Evolutionary conservation across 306 rosid species (phyloP).

Genomic region (Rosa chinensis): DNA sequence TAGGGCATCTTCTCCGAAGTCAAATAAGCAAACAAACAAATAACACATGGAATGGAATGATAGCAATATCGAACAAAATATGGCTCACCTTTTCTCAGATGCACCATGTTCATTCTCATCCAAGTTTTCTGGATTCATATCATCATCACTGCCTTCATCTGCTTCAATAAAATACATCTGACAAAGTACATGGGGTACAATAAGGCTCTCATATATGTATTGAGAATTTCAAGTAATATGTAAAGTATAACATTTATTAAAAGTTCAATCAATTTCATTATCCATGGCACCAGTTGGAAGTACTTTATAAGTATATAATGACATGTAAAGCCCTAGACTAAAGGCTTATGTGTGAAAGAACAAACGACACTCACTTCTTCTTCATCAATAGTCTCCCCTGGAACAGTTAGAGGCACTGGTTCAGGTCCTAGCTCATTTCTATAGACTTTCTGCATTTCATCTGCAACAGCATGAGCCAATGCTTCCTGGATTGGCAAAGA

Average conservation of each 20-base stretch:
- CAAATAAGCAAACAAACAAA: background rate
- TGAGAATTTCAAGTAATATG: background rate
- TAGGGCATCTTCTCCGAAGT: background rate
- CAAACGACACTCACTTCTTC: constrained; percentile 71
- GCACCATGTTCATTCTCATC: constrained; percentile 49
- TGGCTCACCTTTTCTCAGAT: constrained; percentile 54
- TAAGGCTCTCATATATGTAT: background rate
- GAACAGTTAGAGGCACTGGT: constrained; percentile 85
- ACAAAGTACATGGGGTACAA: constrained; percentile 14
- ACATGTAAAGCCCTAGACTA: background rate
- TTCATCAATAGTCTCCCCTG: constrained; percentile 67
- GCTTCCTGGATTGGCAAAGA: constrained; percentile 56
- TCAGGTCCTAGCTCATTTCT: constrained; percentile 84
- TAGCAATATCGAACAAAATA: constrained; percentile 9
- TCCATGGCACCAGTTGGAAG: background rate
- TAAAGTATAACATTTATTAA: background rate
- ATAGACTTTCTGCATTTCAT: constrained; percentile 89
- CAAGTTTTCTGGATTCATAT: constrained; percentile 38
- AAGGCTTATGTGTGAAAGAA: constrained; percentile 11
- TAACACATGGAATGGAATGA: background rate
- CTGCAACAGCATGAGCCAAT: constrained; percentile 80
- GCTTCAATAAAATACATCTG: constrained; percentile 86
- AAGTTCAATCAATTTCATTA: background rate
- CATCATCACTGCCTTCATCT: constrained; percentile 63
- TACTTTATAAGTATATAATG: background rate